phyloP scores from a whole-genome alignment of 192 early-diverging fungal genomes.

The Diversispora eburnea region DNA sequence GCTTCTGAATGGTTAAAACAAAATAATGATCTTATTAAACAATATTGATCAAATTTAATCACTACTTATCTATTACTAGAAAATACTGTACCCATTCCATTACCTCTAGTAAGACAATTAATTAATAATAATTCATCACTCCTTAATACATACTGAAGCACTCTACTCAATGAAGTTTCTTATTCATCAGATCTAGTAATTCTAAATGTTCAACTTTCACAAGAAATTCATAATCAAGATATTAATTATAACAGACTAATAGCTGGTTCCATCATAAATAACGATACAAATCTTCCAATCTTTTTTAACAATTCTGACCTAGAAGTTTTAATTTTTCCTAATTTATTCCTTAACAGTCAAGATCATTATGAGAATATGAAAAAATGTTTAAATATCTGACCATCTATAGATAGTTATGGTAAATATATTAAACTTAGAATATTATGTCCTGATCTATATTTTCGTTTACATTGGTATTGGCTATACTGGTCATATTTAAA shows the following conservation, averaged over 20 bases:
- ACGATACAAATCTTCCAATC: neutral
- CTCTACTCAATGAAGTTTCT: neutral
- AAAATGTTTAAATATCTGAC: neutral
- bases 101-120: neutral
- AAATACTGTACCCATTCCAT: neutral
- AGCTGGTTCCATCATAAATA: neutral
- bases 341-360: neutral
- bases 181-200: constrained; percentile 1
- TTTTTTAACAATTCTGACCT: neutral
- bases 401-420: neutral
- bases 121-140: neutral
- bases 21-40: neutral
- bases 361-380: neutral
- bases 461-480: constrained; percentile 10
- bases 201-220: neutral
- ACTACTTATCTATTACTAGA: neutral
- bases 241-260: neutral
- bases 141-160: neutral
- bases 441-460: neutral
- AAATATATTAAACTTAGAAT: constrained; percentile 20
- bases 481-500: constrained; percentile 1
- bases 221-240: constrained; percentile 18
- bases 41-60: neutral
- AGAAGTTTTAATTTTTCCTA: neutral
- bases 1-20: neutral